phyloP scores from a whole-genome alignment of 257 asterid genomes.

The Ilex aquifolium region DNA sequence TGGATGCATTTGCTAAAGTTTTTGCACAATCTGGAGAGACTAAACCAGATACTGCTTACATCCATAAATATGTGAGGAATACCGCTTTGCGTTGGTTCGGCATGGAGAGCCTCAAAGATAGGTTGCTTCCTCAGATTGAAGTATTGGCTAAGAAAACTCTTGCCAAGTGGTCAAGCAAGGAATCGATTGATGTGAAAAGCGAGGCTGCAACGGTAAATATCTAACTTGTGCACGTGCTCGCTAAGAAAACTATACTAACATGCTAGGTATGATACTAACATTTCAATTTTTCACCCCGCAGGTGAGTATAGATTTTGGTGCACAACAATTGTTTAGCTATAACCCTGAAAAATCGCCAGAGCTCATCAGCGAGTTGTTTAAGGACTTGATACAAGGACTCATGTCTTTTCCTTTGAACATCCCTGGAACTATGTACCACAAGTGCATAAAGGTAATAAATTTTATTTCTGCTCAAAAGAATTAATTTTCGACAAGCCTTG shows the following conservation, averaged over 20 bases:
- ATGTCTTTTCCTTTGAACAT: background rate
- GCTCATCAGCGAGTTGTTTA: background rate
- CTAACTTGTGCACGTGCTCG: background rate
- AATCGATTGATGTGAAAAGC: slow-evolving; percentile 14
- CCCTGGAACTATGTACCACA: background rate
- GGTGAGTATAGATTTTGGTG: background rate
- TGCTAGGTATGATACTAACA: background rate
- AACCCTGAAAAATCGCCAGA: background rate
- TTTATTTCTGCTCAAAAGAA: background rate
- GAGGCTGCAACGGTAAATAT: slow-evolving; percentile 9
- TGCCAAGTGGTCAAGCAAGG: slow-evolving; percentile 15
- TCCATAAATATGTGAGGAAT: slow-evolving; percentile 13
- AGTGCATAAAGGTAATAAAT: background rate
- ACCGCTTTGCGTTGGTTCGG: slow-evolving; percentile 20
- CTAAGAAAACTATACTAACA: background rate
- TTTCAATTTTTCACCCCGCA: background rate
- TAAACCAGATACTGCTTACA: background rate
- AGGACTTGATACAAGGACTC: background rate
- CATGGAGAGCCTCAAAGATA: slow-evolving; percentile 10
- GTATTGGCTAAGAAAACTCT: slow-evolving; percentile 5
- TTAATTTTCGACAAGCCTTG: too few species aligned
- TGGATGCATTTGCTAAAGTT: slow-evolving; percentile 75
- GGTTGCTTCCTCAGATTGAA: slow-evolving; percentile 18
- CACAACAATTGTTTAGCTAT: background rate
- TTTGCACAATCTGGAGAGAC: slow-evolving; percentile 12